phyloP scores from a whole-genome alignment of 2,329 filamentous ascomycete genomes.

The Aspergillus clavatus region DNA sequence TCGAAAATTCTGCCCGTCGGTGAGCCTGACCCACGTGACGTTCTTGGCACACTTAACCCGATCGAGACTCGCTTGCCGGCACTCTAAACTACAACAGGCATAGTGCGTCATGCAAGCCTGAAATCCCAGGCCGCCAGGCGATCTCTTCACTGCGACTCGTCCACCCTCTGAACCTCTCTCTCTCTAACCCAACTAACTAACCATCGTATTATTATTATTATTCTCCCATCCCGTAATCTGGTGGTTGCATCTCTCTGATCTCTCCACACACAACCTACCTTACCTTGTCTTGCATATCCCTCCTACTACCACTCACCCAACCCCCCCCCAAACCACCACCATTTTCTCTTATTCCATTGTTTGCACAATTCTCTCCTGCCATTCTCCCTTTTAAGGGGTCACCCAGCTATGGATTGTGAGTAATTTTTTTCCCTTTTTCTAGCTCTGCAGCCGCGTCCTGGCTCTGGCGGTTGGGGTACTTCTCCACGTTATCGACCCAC shows the following conservation, averaged over 20 bases:
- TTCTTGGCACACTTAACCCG: conserved; percentile 14
- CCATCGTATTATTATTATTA: conserved; percentile 32
- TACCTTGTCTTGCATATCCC: conserved; percentile 18
- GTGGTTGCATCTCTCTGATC: conserved; percentile 30
- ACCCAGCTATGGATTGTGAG: conserved; percentile 58
- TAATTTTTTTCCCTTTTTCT: conserved; percentile 37
- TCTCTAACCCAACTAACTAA: conserved; percentile 24
- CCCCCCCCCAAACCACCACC: conserved; percentile 12
- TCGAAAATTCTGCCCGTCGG: background rate
- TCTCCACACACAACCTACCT: conserved; percentile 16
- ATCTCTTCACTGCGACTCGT: conserved; percentile 27
- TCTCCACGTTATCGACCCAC: conserved; percentile 40
- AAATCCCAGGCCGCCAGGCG: conserved; percentile 22
- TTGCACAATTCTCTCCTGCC: conserved; percentile 31
- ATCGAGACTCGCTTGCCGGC: conserved; percentile 1
- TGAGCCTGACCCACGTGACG: background rate
- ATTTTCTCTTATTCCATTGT: conserved; percentile 15
- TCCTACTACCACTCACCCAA: conserved; percentile 15
- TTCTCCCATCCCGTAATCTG: conserved; percentile 19
- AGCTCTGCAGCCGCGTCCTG: conserved; percentile 25
- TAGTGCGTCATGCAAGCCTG: conserved; percentile 20
- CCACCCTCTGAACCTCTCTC: conserved; percentile 15
- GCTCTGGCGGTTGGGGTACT: conserved; percentile 34
- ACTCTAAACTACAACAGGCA: conserved; percentile 8
- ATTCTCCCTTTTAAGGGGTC: conserved; percentile 40